Evolutionary conservation across 2,329 filamentous ascomycete genomes (phyloP).

Genomic region (Scleromitrula shiraiana): DNA sequence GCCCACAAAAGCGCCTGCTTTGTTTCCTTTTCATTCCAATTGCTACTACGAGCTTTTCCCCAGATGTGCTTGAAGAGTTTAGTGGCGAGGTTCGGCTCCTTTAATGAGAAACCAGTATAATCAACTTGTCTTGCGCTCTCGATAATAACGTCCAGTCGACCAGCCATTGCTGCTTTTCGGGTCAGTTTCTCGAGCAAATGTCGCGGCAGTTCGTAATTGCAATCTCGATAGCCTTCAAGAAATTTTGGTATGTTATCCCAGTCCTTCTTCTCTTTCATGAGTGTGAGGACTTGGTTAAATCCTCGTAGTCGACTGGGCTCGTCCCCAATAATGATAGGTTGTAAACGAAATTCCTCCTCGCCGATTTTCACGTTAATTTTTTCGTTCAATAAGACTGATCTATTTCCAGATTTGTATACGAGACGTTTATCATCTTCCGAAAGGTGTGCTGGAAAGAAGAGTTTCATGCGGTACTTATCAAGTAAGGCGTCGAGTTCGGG

Average conservation of each 20-base stretch:
- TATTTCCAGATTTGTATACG: slow-evolving; percentile 41
- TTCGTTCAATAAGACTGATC: slow-evolving; percentile 43
- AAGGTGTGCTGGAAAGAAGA: slow-evolving; percentile 56
- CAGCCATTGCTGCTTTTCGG: slow-evolving; percentile 12
- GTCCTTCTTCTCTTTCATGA: slow-evolving; percentile 29
- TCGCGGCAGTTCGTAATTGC: background rate
- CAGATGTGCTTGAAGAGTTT: slow-evolving; percentile 17
- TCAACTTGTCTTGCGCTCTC: slow-evolving; percentile 24
- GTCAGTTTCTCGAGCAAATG: slow-evolving; percentile 12
- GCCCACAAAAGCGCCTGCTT: slow-evolving; percentile 25
- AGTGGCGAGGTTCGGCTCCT: slow-evolving; percentile 10
- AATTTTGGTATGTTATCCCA: slow-evolving; percentile 28
- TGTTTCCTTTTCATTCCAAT: slow-evolving; percentile 18
- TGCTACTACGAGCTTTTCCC: slow-evolving; percentile 17
- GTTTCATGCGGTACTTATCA: slow-evolving; percentile 44
- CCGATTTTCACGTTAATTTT: slow-evolving; percentile 52
- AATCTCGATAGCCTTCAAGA: slow-evolving; percentile 24
- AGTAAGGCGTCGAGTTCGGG: slow-evolving; percentile 46
- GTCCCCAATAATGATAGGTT: slow-evolving; percentile 22
- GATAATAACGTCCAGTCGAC: slow-evolving; percentile 24
- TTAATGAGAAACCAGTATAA: slow-evolving; percentile 25
- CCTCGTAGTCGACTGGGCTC: slow-evolving; percentile 11
- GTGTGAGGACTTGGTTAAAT: slow-evolving; percentile 15
- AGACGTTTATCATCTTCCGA: slow-evolving; percentile 43
- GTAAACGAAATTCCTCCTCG: slow-evolving; percentile 35